Evolutionary conservation across 2,329 filamentous ascomycete species (phyloP), one percentile per base, ranked within the genome.

Genomic region (Mycosphaerella arachidis): DNA sequence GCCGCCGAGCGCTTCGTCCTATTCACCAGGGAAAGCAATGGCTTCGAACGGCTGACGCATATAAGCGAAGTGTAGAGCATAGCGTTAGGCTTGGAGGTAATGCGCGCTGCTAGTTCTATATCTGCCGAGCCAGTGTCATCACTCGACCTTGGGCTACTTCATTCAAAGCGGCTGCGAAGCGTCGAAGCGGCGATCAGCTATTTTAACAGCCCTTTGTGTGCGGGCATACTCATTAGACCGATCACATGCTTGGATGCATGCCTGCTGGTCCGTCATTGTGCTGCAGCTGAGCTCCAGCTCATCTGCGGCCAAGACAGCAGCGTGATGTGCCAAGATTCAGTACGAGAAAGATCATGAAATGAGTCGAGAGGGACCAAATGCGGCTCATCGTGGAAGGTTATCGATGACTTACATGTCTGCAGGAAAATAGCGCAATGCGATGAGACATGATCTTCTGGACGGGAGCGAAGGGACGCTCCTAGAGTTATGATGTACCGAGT

Each of bases 261-360:
- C 53, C 27, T 18, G 35, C 29, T 51, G 46, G 18, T 4, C 27
- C n/a, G 55, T 27, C 8, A 20, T 20, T 43, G 24, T 18, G 12
- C 13, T 8, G 43, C 45, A 50, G 54, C 48, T 40, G 62, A 60
- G 62, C 62, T 62, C 35, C 45, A 51, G 54, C 58, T 54, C 35
- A 52, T 55, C 56, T 59, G 57, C 54, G 45, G 62, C 59, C 55
- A 62, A 62, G 60, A 40, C 59, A 50, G 35, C 40, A 16, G 48
- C 55, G 46, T 20, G 33, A 33, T 30, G 43, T 33, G 61, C 58
- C 58, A 58, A 63, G 58, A 20, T 37, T 53, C 48, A 37, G 43
- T 40, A 57, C 18, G 46, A 18, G 13, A 43, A 52, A 24, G 24
- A 45, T 43, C 24, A 57, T 53, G 60, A 59, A 52, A 54, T 63